Conservation (phyloP, 768 basidiomycete species). For the Xanthoconium stramineum region DNA sequence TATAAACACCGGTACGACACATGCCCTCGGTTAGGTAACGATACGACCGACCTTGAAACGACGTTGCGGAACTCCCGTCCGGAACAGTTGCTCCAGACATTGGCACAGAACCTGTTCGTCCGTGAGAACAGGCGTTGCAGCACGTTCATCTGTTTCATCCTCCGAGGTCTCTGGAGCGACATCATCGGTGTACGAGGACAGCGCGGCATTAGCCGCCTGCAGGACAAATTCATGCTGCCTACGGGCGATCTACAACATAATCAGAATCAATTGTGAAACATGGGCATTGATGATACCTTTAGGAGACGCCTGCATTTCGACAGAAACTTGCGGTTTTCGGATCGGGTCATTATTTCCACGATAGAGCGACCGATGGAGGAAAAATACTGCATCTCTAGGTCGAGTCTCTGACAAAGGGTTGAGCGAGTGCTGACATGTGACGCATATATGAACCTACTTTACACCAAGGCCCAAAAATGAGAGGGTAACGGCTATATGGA, state of each 20-base stretch:
- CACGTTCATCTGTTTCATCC: constrained; percentile 9
- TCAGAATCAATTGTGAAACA: constrained; percentile 11
- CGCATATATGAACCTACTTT: constrained; percentile 40
- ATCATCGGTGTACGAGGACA: constrained; percentile 21
- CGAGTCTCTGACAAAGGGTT: constrained; percentile 48
- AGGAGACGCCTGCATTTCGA: constrained; percentile 42
- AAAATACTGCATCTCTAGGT: constrained; percentile 49
- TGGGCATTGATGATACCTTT: constrained; percentile 39
- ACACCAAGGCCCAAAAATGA: constrained; percentile 70
- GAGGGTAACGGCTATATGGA: constrained; percentile 61
- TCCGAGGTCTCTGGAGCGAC: constrained; percentile 7
- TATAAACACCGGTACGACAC: constrained; percentile 10
- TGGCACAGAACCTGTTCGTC: constrained; percentile 39
- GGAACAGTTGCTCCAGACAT: constrained; percentile 44
- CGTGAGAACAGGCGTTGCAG: constrained; percentile 17
- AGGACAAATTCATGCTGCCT: constrained; percentile 26
- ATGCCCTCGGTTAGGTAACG: not conserved
- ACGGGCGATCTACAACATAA: constrained; percentile 21
- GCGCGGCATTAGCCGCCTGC: constrained; percentile 25
- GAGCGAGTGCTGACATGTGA: not conserved
- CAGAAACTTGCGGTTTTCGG: constrained; percentile 46
- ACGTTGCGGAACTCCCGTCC: constrained; percentile 37
- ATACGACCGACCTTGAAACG: constrained; percentile 45
- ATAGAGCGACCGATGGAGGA: constrained; percentile 50
- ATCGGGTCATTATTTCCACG: constrained; percentile 48